These are phyloP conservation scores for Trichoderma cornu-damae DNA, from an alignment of 2,329 filamentous ascomycete genomes.

Conservation along the genomic window DNA sequence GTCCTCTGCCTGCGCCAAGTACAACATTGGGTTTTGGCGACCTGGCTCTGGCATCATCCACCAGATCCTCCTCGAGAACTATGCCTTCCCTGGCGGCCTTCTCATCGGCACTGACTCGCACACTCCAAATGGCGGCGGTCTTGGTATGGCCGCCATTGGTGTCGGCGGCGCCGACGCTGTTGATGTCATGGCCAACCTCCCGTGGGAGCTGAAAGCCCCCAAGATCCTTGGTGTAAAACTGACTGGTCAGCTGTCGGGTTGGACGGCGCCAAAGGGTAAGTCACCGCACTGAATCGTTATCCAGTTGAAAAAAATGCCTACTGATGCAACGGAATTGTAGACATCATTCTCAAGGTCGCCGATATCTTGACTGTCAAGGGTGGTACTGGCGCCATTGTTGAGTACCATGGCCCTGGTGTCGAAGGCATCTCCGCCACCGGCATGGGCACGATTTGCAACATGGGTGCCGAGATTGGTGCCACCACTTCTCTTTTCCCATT, in stretches of 20 bases:
- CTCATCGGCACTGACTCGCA: slow-evolving; percentile 98
- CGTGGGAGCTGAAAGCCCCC: slow-evolving; percentile 97
- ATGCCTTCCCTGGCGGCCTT: slow-evolving; percentile 96
- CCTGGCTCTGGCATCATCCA: slow-evolving; percentile 99
- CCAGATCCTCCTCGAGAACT: slow-evolving; percentile 98
- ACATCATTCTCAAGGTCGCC: slow-evolving; percentile 95
- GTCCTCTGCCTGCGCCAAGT: slow-evolving; percentile 89
- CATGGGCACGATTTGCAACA: slow-evolving; percentile 75
- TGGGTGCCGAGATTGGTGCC: slow-evolving; percentile 70
- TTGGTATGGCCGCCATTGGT: slow-evolving; percentile 91
- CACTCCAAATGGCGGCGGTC: slow-evolving; percentile 94
- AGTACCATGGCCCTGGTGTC: slow-evolving; percentile 70
- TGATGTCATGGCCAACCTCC: slow-evolving; percentile 94
- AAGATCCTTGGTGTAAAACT: slow-evolving; percentile 96
- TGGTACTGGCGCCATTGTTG: slow-evolving; percentile 85
- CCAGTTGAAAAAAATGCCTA: background rate
- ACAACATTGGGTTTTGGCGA: slow-evolving; percentile 99
- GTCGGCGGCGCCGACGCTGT: slow-evolving; percentile 98
- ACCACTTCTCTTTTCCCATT: slow-evolving; percentile 96
- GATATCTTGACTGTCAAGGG: slow-evolving; percentile 97
- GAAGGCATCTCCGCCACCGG: slow-evolving; percentile 74
- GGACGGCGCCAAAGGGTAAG: slow-evolving; percentile 87
- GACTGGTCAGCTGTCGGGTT: slow-evolving; percentile 81
- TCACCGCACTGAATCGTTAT: slow-evolving; percentile 21
- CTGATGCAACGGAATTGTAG: slow-evolving; percentile 38